phyloP scores from a whole-genome alignment of 1,284 basidiomycete species.

The Ustilago cynodontis region DNA sequence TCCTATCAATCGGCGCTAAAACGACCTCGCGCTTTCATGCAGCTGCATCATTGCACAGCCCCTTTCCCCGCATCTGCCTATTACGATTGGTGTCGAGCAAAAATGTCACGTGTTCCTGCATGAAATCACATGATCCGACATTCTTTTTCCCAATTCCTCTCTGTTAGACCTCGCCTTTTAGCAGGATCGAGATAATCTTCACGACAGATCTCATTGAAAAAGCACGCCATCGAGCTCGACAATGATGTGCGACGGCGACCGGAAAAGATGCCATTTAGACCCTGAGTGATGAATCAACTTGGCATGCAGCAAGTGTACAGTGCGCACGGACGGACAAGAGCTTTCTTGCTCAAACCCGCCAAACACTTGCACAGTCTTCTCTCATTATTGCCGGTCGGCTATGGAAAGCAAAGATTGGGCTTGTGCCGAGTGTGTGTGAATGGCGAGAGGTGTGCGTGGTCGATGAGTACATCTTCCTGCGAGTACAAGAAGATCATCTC shows the following conservation, averaged over 20 bases:
- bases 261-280: slow-evolving; percentile 15
- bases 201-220: not conserved
- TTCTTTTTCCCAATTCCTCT: not conserved
- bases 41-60: slow-evolving; percentile 13
- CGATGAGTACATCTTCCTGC: not conserved
- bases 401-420: too few species aligned
- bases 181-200: too few species aligned
- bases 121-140: slow-evolving; percentile 16
- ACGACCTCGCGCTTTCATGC: slow-evolving; percentile 4
- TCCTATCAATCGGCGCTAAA: slow-evolving; percentile 4
- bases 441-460: too few species aligned
- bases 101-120: slow-evolving; percentile 7
- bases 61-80: not conserved
- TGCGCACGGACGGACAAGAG: too few species aligned
- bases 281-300: slow-evolving; percentile 15
- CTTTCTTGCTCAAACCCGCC: too few species aligned
- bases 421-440: too few species aligned
- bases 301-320: not conserved
- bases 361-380: not conserved
- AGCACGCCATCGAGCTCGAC: slow-evolving; percentile 36
- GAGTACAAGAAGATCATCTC: slow-evolving; percentile 15
- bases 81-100: not conserved
- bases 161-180: too few species aligned
- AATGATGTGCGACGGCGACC: slow-evolving; percentile 23
- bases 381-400: too few species aligned